Evolutionary conservation across 768 basidiomycete genomes (phyloP), one percentile per base, ranked within the genome.

Genomic region (Suillus occidentalis): DNA sequence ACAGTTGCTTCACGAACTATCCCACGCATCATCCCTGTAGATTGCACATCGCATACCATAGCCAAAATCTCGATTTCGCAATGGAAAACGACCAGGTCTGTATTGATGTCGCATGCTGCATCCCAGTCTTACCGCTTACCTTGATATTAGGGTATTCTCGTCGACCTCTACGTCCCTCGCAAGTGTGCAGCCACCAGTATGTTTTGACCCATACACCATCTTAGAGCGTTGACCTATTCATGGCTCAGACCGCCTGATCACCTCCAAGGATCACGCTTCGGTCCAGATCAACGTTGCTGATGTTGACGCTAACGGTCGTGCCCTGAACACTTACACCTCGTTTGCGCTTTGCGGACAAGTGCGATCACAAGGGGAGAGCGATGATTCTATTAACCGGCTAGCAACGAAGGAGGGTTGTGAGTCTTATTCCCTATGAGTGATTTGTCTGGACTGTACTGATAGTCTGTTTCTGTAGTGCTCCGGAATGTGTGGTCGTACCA

Each of bases 111-210:
- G 55, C 22, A 49, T 16, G 14, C 1, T 4, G 8, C 20, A 28
- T 61, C 47, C 16, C 2, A 25, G 31, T 62, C 34, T 58, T 9
- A 36, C 14, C 12, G 7, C 22, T 62, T 60, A 18, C 50, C 62
- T 43, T 36, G 34, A 43, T 64, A 69, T 47, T 67, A 97, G 94
- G 97, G 97, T 82, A 85, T 93, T 78, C 96, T 99, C 79, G 97
- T 99, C 77, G 97, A 99, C 86, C 95, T 99, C 82, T 99, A 99
- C 84, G 96, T 99, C 76, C 97, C 97, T 81, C 94, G 97, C 87
- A 99, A 99, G 82, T 99, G 97, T 80, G 88, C 95, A 77, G 95
- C 96, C 62, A 97, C 95, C 72, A 96, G 95, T 97, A 76, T 77
- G 93, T 87, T 65, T 65, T 66, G 40, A 45, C 39, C 42, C 20